Conservation (phyloP, 306 rosid genomes). For the Inga oerstediana region DNA sequence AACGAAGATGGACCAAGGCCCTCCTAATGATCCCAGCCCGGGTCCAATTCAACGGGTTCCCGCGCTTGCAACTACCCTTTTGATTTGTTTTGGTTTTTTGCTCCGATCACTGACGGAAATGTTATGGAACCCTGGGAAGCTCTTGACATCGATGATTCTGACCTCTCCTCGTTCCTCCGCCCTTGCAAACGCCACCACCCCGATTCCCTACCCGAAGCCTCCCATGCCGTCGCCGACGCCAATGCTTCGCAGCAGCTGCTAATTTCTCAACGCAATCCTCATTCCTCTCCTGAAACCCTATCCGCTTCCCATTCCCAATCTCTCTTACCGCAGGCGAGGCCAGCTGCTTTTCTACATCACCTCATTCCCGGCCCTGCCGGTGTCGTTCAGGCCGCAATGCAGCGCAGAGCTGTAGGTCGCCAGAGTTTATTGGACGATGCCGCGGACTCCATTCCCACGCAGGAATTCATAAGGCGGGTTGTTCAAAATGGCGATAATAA, state of each 20-base stretch:
- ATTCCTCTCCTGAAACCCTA: constrained; percentile 17
- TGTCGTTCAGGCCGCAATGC: constrained; percentile 68
- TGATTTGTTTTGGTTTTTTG: not conserved
- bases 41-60: not conserved
- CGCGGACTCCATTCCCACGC: constrained; percentile 58
- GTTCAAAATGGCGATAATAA: constrained; percentile 45
- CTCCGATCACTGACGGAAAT: not conserved
- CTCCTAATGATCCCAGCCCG: not conserved
- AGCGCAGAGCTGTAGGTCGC: constrained; percentile 41
- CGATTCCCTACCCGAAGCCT: not conserved
- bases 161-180: constrained; percentile 52
- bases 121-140: constrained; percentile 58
- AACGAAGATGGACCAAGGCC: not conserved
- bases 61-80: not conserved
- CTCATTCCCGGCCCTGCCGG: constrained; percentile 92
- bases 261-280: constrained; percentile 21
- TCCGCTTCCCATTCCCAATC: constrained; percentile 10
- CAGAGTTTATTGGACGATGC: not conserved
- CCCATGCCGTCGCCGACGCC: not conserved
- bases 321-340: constrained; percentile 1
- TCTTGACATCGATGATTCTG: constrained; percentile 68
- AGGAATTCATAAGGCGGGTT: constrained; percentile 63
- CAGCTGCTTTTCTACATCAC: constrained; percentile 6
- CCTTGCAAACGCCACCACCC: constrained; percentile 46
- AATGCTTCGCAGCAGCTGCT: constrained; percentile 18